phyloP scores from a whole-genome alignment of 148 eudicot genomes.

The Oxyria digyna region DNA sequence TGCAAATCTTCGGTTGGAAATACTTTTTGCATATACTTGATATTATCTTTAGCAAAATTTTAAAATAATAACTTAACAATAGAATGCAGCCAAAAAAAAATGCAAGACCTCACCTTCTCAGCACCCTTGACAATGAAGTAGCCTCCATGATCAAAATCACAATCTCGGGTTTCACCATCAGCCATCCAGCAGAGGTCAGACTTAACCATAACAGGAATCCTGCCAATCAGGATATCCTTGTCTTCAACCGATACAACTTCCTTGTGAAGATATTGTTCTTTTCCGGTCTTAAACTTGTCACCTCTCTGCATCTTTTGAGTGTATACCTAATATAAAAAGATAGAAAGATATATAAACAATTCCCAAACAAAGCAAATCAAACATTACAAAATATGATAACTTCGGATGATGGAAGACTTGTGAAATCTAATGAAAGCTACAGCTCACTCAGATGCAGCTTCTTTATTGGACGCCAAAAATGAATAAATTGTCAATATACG shows the following conservation, averaged over 20 bases:
- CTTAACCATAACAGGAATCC: slow-evolving; percentile 89
- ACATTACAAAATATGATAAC: background rate
- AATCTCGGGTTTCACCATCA: slow-evolving; percentile 47
- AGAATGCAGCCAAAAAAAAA: background rate
- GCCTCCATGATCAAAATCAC: slow-evolving; percentile 95
- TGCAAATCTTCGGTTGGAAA: background rate
- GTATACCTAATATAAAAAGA: slow-evolving; percentile 45
- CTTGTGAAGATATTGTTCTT: slow-evolving; percentile 41
- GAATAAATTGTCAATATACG: too few relatives aligned
- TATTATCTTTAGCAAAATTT: background rate
- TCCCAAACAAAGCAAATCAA: background rate
- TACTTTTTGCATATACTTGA: background rate
- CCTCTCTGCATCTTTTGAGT: slow-evolving; percentile 43
- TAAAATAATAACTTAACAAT: background rate
- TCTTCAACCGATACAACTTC: slow-evolving; percentile 19
- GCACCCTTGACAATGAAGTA: slow-evolving; percentile 92
- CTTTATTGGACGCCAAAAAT: background rate
- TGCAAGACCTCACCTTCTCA: slow-evolving; percentile 52
- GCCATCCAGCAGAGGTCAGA: slow-evolving; percentile 90
- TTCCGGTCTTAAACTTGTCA: slow-evolving; percentile 85
- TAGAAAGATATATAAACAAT: background rate
- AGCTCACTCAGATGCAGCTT: background rate
- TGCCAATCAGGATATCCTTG: slow-evolving; percentile 54
- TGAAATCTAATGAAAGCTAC: background rate
- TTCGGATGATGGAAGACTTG: background rate